phyloP scores from a whole-genome alignment of 345 rosid species.

The Corchorus olitorius region DNA sequence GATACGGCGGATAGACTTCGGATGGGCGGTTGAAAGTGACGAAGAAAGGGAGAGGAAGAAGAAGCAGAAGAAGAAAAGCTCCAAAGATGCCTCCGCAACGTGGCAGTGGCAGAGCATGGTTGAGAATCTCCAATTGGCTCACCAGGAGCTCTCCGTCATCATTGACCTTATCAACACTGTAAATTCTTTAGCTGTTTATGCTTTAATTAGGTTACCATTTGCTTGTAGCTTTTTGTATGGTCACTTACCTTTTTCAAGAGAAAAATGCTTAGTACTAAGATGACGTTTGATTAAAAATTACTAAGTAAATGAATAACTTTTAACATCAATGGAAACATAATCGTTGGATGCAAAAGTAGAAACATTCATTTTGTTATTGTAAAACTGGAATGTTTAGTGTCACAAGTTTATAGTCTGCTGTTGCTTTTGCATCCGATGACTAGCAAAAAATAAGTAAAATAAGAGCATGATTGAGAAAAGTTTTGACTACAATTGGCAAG shows the following conservation, averaged over 20 bases:
- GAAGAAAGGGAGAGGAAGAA: slow-evolving; percentile 51
- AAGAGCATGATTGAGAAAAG: too few species aligned
- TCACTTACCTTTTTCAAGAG: not conserved
- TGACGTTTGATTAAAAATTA: not conserved
- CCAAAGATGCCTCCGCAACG: slow-evolving; percentile 57
- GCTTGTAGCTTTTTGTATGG: not conserved
- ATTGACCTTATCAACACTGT: slow-evolving; percentile 89
- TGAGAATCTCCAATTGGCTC: slow-evolving; percentile 88
- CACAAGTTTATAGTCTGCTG: too few species aligned
- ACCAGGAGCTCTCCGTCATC: slow-evolving; percentile 88
- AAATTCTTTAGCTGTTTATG: slow-evolving; percentile 31
- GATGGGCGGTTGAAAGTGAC: slow-evolving; percentile 87
- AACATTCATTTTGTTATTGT: not conserved
- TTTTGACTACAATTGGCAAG: too few species aligned
- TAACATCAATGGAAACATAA: not conserved
- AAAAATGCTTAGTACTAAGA: too few species aligned
- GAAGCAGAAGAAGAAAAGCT: slow-evolving; percentile 63
- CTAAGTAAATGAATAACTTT: not conserved
- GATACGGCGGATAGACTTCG: slow-evolving; percentile 82
- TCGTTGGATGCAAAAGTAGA: too few species aligned
- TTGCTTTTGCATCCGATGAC: too few species aligned
- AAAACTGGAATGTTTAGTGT: too few species aligned
- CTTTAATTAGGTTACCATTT: not conserved
- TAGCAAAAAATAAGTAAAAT: too few species aligned
- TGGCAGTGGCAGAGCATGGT: slow-evolving; percentile 91